A percentile compares a stretch with the other conserved stretches of the same genome.
These are phyloP conservation scores for Daedalea quercina DNA, from an alignment of 768 basidiomycete species.

Conservation along the genomic window DNA sequence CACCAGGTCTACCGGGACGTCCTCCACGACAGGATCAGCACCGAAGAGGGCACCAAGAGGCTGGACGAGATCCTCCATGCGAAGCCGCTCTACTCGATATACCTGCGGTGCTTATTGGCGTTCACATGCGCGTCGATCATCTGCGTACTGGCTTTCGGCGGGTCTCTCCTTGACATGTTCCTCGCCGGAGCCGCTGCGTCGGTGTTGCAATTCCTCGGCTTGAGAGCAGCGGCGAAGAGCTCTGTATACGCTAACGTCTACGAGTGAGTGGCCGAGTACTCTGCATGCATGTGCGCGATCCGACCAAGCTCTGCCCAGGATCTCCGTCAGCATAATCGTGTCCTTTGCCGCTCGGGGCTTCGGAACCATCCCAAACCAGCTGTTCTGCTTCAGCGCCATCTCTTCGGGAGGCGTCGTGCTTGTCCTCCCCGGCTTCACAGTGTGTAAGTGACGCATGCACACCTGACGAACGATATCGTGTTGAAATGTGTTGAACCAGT, in stretches of 20 bases:
- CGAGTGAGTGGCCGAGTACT: constrained; percentile 51
- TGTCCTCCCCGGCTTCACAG: constrained; percentile 83
- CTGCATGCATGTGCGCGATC: not conserved
- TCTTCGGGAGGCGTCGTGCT: constrained; percentile 88
- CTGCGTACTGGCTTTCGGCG: constrained; percentile 78
- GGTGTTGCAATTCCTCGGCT: constrained; percentile 70
- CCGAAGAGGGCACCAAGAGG: constrained; percentile 61
- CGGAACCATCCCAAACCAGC: constrained; percentile 63
- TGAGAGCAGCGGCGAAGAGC: constrained; percentile 79
- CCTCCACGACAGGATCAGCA: constrained; percentile 73
- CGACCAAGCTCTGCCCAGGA: constrained; percentile 38
- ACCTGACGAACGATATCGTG: not conserved
- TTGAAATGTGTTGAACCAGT: constrained; percentile 36
- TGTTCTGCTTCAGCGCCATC: constrained; percentile 88
- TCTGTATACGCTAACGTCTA: constrained; percentile 93
- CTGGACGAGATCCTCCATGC: constrained; percentile 59
- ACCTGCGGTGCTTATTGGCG: constrained; percentile 63
- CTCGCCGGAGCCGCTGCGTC: constrained; percentile 66
- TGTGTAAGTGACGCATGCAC: constrained; percentile 41
- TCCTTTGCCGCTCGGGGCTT: constrained; percentile 77
- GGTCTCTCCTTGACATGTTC: constrained; percentile 77
- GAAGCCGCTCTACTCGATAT: constrained; percentile 62
- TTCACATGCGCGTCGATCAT: constrained; percentile 77
- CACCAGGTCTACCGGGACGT: constrained; percentile 84
- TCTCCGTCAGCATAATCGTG: constrained; percentile 78